phyloP scores from a whole-genome alignment of 257 asterid species.

The Hygrophila difformis region DNA sequence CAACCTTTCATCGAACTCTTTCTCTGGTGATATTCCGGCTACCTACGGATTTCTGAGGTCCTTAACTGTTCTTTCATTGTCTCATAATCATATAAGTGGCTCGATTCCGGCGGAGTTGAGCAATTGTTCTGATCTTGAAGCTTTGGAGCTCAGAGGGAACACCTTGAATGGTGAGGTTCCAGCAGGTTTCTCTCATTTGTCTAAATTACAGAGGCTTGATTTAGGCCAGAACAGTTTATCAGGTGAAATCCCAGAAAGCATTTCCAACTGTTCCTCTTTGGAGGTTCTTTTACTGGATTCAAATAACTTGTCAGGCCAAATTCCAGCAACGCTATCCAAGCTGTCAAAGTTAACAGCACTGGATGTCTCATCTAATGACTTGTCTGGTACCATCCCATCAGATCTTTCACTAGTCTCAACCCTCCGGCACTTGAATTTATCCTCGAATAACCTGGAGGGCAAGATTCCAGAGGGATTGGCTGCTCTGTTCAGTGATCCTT shows the following conservation, averaged over 20 bases:
- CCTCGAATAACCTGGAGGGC: conserved; percentile 59
- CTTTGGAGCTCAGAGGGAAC: conserved; percentile 44
- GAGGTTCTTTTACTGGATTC: conserved; percentile 38
- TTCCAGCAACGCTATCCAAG: conserved; percentile 43
- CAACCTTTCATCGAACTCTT: conserved; percentile 55
- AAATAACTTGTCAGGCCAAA: conserved; percentile 48
- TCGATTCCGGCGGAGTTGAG: conserved; percentile 50
- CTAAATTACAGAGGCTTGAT: conserved; percentile 53
- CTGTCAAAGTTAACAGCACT: conserved; percentile 32
- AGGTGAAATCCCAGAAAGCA: conserved; percentile 47
- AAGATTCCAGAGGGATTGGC: conserved; percentile 59
- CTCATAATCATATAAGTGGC: conserved; percentile 42
- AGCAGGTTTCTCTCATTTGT: conserved; percentile 35
- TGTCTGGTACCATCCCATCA: conserved; percentile 50
- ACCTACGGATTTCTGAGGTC: conserved; percentile 65
- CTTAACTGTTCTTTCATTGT: conserved; percentile 39
- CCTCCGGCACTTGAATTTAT: conserved; percentile 42
- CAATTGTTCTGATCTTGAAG: conserved; percentile 51
- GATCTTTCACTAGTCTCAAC: conserved; percentile 36
- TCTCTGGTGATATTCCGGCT: conserved; percentile 53
- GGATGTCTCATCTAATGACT: conserved; percentile 49
- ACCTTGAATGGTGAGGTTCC: conserved; percentile 41
- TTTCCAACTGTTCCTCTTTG: conserved; percentile 57
- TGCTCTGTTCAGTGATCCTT: conserved; percentile 54
- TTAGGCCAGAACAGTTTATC: conserved; percentile 49